Percentiles rank a stretch among this genome's conserved stretches.
phyloP scores from a whole-genome alignment of 2,329 filamentous ascomycete genomes.

The Akanthomyces lecanii region DNA sequence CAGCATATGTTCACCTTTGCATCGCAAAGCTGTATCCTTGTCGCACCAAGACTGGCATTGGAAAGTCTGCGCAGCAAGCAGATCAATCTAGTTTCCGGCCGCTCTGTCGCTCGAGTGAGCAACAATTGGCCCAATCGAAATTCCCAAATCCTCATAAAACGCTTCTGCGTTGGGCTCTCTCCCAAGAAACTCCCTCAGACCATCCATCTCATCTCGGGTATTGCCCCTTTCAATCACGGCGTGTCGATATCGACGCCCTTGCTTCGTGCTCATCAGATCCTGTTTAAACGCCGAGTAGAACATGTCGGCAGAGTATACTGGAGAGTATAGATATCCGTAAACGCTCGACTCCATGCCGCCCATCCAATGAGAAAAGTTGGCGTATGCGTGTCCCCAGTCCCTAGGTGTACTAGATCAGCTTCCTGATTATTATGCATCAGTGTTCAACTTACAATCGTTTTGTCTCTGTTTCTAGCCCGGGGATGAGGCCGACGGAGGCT shows the following conservation, averaged over 20 bases:
- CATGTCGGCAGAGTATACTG: conserved; percentile 84
- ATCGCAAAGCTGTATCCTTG: too few relatives aligned
- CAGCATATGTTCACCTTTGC: too few relatives aligned
- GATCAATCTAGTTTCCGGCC: too few relatives aligned
- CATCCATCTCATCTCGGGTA: conserved; percentile 57
- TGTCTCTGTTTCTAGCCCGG: too few relatives aligned
- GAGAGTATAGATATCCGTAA: conserved; percentile 69
- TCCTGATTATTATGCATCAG: conserved; percentile 32
- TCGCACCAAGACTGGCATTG: too few relatives aligned
- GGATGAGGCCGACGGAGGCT: too few relatives aligned
- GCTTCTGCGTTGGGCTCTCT: conserved; percentile 71
- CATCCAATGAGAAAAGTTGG: conserved; percentile 77
- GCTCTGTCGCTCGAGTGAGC: too few relatives aligned
- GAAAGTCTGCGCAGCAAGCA: too few relatives aligned
- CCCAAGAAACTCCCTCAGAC: conserved; percentile 70
- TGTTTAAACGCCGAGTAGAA: conserved; percentile 75
- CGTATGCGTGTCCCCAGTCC: conserved; percentile 72
- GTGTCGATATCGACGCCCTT: conserved; percentile 66
- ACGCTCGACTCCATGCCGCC: conserved; percentile 83
- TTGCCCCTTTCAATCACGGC: too few relatives aligned
- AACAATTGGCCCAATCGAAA: too few relatives aligned
- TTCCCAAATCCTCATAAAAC: conserved; percentile 73
- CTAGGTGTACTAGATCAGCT: conserved; percentile 42
- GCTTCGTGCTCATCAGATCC: conserved; percentile 70
- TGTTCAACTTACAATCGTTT: too few relatives aligned